phyloP scores from a whole-genome alignment of 805 yeast species.

The Myxozyma mucilagina region DNA sequence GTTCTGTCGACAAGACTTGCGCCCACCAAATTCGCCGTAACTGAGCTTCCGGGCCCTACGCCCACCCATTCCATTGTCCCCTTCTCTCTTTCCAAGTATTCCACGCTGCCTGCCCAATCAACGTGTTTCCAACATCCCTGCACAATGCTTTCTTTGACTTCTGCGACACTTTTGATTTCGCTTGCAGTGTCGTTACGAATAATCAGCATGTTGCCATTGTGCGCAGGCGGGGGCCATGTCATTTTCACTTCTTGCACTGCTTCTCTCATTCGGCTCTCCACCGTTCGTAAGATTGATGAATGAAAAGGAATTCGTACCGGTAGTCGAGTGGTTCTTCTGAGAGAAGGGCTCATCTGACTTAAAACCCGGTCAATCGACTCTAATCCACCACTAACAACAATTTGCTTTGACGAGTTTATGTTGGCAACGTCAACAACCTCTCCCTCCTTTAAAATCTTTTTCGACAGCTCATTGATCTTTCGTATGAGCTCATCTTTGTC shows the following conservation, averaged over 20 bases:
- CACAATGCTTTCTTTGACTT: slow-evolving; percentile 13
- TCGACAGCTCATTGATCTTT: background rate
- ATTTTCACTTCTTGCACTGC: background rate
- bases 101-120: slow-evolving; percentile 25
- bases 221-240: slow-evolving; percentile 1
- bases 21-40: slow-evolving; percentile 18
- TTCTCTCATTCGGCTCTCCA: slow-evolving; percentile 15
- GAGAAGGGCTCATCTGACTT: background rate
- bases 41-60: slow-evolving; percentile 23
- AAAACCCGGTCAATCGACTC: slow-evolving; percentile 13
- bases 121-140: slow-evolving; percentile 27
- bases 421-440: slow-evolving; percentile 22
- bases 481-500: background rate
- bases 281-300: slow-evolving; percentile 14
- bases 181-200: slow-evolving; percentile 17
- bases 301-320: slow-evolving; percentile 27
- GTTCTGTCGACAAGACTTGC: background rate
- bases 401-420: slow-evolving; percentile 23
- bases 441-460: background rate
- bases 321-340: slow-evolving; percentile 12
- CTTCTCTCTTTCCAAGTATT: background rate
- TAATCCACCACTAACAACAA: slow-evolving; percentile 24
- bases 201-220: background rate
- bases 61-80: slow-evolving; percentile 16
- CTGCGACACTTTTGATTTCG: slow-evolving; percentile 2